phyloP scores from a whole-genome alignment of 345 rosid species.

The Hibiscus tridactylites region DNA sequence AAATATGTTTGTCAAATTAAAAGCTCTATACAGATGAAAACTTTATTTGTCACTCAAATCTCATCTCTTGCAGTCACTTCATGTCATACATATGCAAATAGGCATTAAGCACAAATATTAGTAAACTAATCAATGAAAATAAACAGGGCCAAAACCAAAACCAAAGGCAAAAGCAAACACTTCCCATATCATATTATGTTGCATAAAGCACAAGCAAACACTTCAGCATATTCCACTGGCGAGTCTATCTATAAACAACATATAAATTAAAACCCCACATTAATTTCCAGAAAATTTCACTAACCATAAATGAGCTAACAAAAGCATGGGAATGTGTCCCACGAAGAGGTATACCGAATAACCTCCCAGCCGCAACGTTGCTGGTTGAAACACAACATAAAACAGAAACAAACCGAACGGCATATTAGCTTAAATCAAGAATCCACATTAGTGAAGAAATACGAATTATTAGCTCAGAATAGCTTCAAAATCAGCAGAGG shows the following conservation, averaged over 20 bases:
- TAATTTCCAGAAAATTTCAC: slow-evolving; percentile 11
- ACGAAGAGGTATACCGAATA: slow-evolving; percentile 91
- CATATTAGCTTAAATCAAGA: slow-evolving; percentile 7
- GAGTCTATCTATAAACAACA: background rate
- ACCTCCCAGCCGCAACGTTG: slow-evolving; percentile 87
- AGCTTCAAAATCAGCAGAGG: background rate
- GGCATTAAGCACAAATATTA: background rate
- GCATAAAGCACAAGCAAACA: background rate
- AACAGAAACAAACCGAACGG: slow-evolving; percentile 2
- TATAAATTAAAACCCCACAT: background rate
- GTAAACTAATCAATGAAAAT: background rate
- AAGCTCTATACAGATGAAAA: background rate
- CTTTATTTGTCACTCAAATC: background rate
- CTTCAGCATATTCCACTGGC: background rate
- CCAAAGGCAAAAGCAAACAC: background rate
- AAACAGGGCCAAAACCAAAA: background rate
- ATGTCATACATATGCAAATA: background rate
- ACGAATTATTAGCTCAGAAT: background rate
- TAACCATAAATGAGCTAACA: slow-evolving; percentile 94
- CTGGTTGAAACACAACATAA: slow-evolving; percentile 29
- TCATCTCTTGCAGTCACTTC: background rate
- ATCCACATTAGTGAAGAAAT: background rate
- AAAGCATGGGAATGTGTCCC: slow-evolving; percentile 99
- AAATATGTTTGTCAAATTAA: background rate
- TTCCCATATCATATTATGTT: background rate